phyloP scores from a whole-genome alignment of 768 basidiomycete genomes.

The Amylocystis lapponica region DNA sequence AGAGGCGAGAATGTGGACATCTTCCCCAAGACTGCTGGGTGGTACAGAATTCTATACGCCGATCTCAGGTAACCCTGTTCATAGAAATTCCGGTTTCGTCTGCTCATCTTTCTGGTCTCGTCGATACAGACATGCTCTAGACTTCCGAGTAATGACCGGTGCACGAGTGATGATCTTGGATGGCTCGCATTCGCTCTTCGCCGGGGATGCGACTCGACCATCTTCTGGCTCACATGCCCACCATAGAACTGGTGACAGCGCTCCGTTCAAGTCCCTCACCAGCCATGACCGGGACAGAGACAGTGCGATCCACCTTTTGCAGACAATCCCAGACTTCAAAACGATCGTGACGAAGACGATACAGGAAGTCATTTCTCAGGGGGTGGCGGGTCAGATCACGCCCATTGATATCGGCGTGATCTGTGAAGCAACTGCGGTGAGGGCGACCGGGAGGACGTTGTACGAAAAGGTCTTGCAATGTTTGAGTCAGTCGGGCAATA shows the following conservation, averaged over 20 bases:
- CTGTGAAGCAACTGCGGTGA: slow-evolving; percentile 46
- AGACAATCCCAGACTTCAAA: slow-evolving; percentile 56
- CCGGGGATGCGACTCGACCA: slow-evolving; percentile 4
- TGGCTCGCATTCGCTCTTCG: slow-evolving; percentile 57
- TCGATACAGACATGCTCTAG: slow-evolving; percentile 59
- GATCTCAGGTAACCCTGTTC: slow-evolving; percentile 48
- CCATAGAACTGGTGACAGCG: too few relatives aligned
- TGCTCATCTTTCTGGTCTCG: slow-evolving; percentile 1
- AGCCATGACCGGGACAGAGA: slow-evolving; percentile 6
- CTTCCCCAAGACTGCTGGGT: slow-evolving; percentile 76
- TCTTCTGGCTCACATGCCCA: neutral
- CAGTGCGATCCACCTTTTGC: slow-evolving; percentile 35
- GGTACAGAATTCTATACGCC: slow-evolving; percentile 73
- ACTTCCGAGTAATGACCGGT: slow-evolving; percentile 68
- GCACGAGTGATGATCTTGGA: slow-evolving; percentile 70
- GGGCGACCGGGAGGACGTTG: slow-evolving; percentile 42
- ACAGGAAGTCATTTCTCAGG: slow-evolving; percentile 29
- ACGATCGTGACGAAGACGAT: slow-evolving; percentile 46
- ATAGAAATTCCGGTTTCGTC: neutral
- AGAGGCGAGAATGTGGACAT: slow-evolving; percentile 44
- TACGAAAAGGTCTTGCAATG: slow-evolving; percentile 36
- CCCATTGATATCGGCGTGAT: slow-evolving; percentile 58
- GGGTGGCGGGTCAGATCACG: slow-evolving; percentile 39
- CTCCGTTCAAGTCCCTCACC: too few relatives aligned
- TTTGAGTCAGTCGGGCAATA: too few relatives aligned